Conservation (phyloP, 2,329 filamentous ascomycete genomes). For the Phyllosticta citrichinensis region DNA sequence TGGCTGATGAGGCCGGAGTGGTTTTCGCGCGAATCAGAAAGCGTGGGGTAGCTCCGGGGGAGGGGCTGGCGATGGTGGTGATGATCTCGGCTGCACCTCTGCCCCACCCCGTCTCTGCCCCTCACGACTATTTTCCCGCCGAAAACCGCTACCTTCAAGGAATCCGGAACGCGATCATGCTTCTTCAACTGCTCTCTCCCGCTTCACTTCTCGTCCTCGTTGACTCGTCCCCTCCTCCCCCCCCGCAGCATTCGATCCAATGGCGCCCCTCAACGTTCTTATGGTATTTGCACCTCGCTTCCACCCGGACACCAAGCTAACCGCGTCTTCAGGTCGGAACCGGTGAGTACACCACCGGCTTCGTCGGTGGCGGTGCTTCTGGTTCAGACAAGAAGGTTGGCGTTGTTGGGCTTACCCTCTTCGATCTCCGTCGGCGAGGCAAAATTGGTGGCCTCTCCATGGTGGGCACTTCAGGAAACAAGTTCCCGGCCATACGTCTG, state of each 20-base stretch:
- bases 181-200: neutral
- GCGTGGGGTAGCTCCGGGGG: conserved; percentile 14
- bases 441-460: conserved; percentile 81
- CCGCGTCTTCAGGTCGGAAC: conserved; percentile 55
- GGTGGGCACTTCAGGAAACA: conserved; percentile 80
- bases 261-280: conserved; percentile 41
- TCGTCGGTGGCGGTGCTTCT: conserved; percentile 73
- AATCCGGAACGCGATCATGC: neutral
- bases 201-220: neutral
- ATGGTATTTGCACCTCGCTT: conserved; percentile 28
- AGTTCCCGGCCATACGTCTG: conserved; percentile 84
- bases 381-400: conserved; percentile 93
- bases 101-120: conserved; percentile 14
- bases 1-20: neutral
- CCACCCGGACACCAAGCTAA: neutral
- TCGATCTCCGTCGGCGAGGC: conserved; percentile 77
- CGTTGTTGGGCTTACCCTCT: conserved; percentile 80
- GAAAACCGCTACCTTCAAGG: neutral
- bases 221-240: neutral
- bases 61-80: no score
- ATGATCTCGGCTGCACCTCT: conserved; percentile 15
- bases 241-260: conserved; percentile 14
- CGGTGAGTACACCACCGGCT: conserved; percentile 94
- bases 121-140: conserved; percentile 22
- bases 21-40: conserved; percentile 11